Evolutionary conservation across 768 basidiomycete species (phyloP).

Genomic region (Russula griseocarnosa): DNA sequence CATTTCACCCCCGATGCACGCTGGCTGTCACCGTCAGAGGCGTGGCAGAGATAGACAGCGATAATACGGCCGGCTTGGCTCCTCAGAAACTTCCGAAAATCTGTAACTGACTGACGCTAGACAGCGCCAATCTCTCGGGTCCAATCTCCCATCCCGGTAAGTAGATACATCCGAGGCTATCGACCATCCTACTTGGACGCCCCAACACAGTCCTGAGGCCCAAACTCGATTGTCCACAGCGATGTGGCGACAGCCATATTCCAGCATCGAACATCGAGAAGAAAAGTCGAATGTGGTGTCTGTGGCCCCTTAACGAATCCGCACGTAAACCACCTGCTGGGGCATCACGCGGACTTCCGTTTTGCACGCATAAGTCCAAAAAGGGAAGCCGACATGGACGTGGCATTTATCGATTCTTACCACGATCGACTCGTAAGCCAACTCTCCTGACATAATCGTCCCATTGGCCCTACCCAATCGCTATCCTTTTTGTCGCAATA

Average conservation of each 20-base stretch:
- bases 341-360: constrained; percentile 22
- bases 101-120: constrained; percentile 1
- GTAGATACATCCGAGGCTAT: background rate
- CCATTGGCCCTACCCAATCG: too few relatives aligned
- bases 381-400: constrained; percentile 19
- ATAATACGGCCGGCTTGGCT: constrained; percentile 2
- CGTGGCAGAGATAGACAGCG: background rate
- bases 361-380: constrained; percentile 23
- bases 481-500: background rate
- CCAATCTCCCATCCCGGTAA: constrained; percentile 15
- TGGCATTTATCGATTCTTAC: constrained; percentile 21
- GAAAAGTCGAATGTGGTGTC: constrained; percentile 9
- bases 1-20: background rate
- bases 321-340: constrained; percentile 28
- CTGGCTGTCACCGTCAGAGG: background rate
- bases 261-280: background rate
- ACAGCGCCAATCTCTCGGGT: constrained; percentile 22
- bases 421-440: constrained; percentile 18
- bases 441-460: background rate
- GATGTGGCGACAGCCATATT: too few relatives aligned
- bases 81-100: constrained; percentile 18
- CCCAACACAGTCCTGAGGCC: background rate
- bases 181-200: background rate
- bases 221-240: background rate
- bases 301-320: constrained; percentile 20